phyloP scores from a whole-genome alignment of 495 filamentous ascomycete species.

The Talaromyces thailandensis region DNA sequence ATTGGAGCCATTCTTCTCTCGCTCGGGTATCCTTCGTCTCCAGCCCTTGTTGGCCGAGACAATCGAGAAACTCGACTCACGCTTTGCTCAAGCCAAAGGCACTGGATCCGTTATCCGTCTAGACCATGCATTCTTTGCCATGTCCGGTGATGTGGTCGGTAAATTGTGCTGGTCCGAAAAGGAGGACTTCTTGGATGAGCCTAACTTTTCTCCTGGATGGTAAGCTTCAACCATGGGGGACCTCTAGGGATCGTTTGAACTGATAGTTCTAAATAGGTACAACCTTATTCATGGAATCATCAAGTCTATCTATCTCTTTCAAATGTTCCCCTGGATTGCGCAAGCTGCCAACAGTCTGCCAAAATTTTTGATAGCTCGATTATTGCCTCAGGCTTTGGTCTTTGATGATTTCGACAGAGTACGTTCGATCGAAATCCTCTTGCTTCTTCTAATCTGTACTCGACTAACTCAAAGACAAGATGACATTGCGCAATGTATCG shows the following conservation, averaged over 20 bases:
- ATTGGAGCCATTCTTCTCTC: conserved; percentile 21
- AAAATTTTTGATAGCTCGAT: not conserved
- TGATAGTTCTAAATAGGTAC: not conserved
- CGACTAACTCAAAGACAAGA: not conserved
- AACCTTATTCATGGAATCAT: not conserved
- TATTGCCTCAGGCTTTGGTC: conserved; percentile 1
- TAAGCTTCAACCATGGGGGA: not conserved
- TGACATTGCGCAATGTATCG: conserved; percentile 1
- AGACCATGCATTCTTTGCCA: conserved; percentile 24
- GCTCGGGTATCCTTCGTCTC: conserved; percentile 13
- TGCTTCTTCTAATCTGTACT: no score
- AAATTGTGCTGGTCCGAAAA: conserved; percentile 16
- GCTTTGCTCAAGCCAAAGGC: conserved; percentile 20
- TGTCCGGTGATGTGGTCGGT: conserved; percentile 31
- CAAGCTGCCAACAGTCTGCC: not conserved
- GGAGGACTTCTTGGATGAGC: not conserved
- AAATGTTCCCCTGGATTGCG: conserved; percentile 14
- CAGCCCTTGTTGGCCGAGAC: conserved; percentile 20
- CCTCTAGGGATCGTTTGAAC: not conserved
- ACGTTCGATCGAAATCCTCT: no score
- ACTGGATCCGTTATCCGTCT: conserved; percentile 20
- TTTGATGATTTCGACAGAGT: not conserved
- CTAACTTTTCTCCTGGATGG: not conserved
- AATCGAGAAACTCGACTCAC: conserved; percentile 22
- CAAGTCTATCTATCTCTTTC: not conserved